Evolutionary conservation across 768 basidiomycete species (phyloP), one percentile per base, ranked within the genome.

Genomic region (Lactifluus subvellereus): DNA sequence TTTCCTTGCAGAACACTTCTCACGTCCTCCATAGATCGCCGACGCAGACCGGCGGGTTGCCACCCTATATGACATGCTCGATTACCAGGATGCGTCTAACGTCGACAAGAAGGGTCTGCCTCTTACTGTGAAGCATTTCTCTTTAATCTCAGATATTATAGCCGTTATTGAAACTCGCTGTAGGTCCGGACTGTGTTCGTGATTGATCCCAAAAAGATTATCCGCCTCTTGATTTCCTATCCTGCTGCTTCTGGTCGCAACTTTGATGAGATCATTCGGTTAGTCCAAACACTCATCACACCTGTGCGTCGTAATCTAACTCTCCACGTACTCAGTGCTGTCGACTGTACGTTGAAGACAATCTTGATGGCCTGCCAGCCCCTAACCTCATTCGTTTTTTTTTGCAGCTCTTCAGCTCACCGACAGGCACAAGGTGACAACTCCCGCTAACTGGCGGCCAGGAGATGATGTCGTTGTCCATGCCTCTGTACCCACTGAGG

Each of bases 161-260:
- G n/a, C 35, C 30, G 18, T 30, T 27, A 20, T 20, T 58, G 40
- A 62, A 37, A 22, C 59, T 43, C 35, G 38, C 30, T 50, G 18
- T 60, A 91, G 88, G 85, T 99, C 76, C 89, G 97, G 64, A 97
- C 94, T 8, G 97, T 99, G 64, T 99, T 96, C 76, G 78, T 99
- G 67, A 93, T 99, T 71, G 97, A 99, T 78, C 95, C 97, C 50
- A 93, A 92, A 78, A 94, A 97, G 79, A 82, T 85, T 70, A 97
- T 99, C 72, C 90, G 96, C 65, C 78, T 97, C 70, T 91, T 85
- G 16, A 70, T 99, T 67, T 78, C 93, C 32, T 98, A 98, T 79
- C 97, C 97, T 62, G 95, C 96, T 54, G 88, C 93, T 13, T 94
- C 95, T 69, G 97, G 96, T 49, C 89, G 94, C 71, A 95, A 94